Base-by-base conservation (phyloP, 2,329 filamentous ascomycete genomes). In the Amauroascus verrucosus region DNA sequence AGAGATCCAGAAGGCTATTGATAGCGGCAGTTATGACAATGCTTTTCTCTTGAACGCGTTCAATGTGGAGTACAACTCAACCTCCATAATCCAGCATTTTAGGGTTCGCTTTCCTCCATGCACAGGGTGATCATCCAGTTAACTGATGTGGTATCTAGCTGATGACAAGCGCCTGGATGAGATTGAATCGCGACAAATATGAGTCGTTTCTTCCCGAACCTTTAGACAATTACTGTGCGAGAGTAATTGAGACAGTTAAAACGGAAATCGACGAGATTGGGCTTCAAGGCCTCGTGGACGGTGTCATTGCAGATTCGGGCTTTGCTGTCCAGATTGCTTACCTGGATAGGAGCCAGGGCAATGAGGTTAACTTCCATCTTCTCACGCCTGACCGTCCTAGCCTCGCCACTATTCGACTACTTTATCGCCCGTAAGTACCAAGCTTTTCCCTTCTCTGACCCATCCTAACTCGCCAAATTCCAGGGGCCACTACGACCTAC, bases 241-340 rank as follows among this genome's bases (percentile, higher is more conserved):
- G 78, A 13, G 79, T 78, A 56, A 82, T 97, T 58, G 85, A 95
- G 65, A 81, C 85, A 0, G 77, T 84, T 14, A 79, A 84, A 60
- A 81, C 83, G 48, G 91, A 97, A 71, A 95, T 97, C 58, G 93
- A 98, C 61, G 83, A 96, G 62, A 74, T 95, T n/a, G 87, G 88
- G 41, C 77, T 97, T 57, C 81, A 81, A 56, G 81, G 88, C 1
- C 75, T 97, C 48, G 80, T 85, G 57, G 83, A 91, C 58, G 79
- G 88, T 24, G 77, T 97, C 2, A 80, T 97, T 58, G 84, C 87
- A 64, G 86, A 85, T 6, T 83, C 84, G 48, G 82, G 83, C 14
- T 81, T 96, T 58, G 82, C 84, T 3, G 79, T 97, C 18, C 88
- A 96, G 65, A 86, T 97, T 57, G 82, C 88, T 51, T 96, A 97